Evolutionary conservation across 2,329 filamentous ascomycete species (phyloP), one percentile per base, ranked within the genome.

Genomic region (Cercospora zeae-maydis): DNA sequence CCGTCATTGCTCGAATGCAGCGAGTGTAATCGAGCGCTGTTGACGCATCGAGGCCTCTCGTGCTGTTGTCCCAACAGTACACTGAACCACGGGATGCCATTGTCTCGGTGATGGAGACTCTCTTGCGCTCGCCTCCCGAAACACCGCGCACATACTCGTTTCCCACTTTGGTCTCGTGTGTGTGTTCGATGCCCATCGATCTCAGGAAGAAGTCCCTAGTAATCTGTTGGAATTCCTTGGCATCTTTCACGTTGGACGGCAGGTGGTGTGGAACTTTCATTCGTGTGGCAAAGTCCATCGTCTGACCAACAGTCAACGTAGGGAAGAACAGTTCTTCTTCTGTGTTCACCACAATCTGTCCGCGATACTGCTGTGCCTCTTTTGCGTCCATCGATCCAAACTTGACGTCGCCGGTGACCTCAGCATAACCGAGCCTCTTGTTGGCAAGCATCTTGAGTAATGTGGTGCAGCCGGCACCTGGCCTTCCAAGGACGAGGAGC

Each of bases 381-480:
- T 75, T 73, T 59, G 59, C 74, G 71, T 53, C 74, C 72, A 84
- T 74, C 0, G 76, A 75, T 1, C 82, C 87, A 67, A 83, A 88
- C 21, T 78, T 76, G 2, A 89, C 81, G 36, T 89, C 83, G 49
- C 85, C 85, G 30, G 78, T 81, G 27, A 89, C 77, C 34, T 71
- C 69, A 13, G 71, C 68, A 45, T 73, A 75, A 11, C 72, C 73
- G n/a, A 67, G 62, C 37, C 87, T 78, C 60, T 84, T 82, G 69
- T 91, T 91, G 56, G 87, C 81, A 4, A 92, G 79, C 69, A 89
- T 80, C 69, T 89, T 91, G 51, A 92, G 79, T 14, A 92, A 79
- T 0, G 88, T 89, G 0, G 88, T 90, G 73, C 89, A 92, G 19
- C 72, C 72, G 37, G 72, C 67, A 30, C 71, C 71, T 19, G 71